These are phyloP conservation scores for Remersonia thermophila DNA, from an alignment of 2,329 filamentous ascomycete genomes.

Conservation along the genomic window DNA sequence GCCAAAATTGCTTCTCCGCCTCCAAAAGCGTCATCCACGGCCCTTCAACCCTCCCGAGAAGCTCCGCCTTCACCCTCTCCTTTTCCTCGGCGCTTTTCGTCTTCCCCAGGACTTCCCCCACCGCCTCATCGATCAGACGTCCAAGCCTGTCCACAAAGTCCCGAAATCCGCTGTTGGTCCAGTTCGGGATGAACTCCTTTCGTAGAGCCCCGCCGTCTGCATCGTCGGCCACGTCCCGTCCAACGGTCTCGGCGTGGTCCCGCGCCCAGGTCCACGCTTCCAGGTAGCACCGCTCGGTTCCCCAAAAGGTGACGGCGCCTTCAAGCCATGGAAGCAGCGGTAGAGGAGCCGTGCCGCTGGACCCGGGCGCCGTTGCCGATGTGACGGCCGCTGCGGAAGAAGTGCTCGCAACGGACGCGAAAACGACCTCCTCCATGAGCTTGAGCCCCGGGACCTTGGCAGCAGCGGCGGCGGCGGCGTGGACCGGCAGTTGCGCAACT, in stretches of 20 bases:
- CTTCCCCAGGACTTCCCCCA: conserved; percentile 27
- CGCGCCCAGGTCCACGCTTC: conserved; percentile 45
- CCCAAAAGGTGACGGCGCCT: conserved; percentile 62
- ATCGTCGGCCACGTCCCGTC: conserved; percentile 27
- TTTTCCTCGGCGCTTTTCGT: conserved; percentile 11
- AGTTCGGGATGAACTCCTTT: conserved; percentile 55
- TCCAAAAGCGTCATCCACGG: conserved; percentile 39
- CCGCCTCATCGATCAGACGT: conserved; percentile 41
- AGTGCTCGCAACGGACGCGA: background rate
- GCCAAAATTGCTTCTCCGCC: conserved; percentile 50
- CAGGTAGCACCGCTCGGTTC: conserved; percentile 56
- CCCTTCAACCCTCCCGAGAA: conserved; percentile 28
- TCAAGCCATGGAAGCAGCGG: conserved; percentile 42
- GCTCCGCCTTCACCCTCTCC: conserved; percentile 21
- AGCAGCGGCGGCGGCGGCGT: no score
- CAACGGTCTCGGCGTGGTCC: conserved; percentile 21
- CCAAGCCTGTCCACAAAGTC: conserved; percentile 45
- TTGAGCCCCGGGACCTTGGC: conserved; percentile 28
- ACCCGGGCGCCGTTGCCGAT: no score
- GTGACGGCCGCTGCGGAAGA: background rate
- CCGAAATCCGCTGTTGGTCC: conserved; percentile 50
- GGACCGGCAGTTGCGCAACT: conserved; percentile 2
- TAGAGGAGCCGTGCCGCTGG: background rate
- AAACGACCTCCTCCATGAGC: conserved; percentile 25
- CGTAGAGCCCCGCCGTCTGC: conserved; percentile 53